Base-by-base conservation (phyloP, 441 rosid genomes). In the Syzygium malaccense region DNA sequence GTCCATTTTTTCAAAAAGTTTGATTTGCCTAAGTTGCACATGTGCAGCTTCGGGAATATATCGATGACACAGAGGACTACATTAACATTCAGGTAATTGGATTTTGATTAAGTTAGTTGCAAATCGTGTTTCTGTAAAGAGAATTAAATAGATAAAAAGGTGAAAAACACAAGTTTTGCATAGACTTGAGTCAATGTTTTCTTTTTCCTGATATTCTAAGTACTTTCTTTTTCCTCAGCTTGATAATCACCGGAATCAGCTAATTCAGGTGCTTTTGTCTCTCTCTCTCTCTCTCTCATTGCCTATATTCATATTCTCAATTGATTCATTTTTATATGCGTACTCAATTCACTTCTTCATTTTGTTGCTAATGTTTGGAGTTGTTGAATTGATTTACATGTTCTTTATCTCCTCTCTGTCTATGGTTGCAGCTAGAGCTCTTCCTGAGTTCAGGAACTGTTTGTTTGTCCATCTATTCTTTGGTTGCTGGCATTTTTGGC, bases 161-260 rank as follows among this genome's bases (percentile, higher is more conserved):
- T 14, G 14, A 19, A 68, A 68, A 33, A 20, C 14, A 33, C 23
- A 68, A 71, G 80, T 37, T 71, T 71, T 71, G 80, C 51, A 11
- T 20, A 7, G 80, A 41, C 49, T 71, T 49, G 23, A 71, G n/a
- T 71, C 83, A 37, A 2, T 37, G 83, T 71, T 71, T 13, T 41
- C 57, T 85, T 56, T 10, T 23, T 88, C 25, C 30, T 86, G 33
- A 30, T 11, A 86, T 28, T 85, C 55, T 3, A 60, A 66, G 55
- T 83, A 30, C 66, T 80, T 12, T 51, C 30, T 85, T 88, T 88
- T 89, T 90, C 86, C 83, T 71, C 97, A 98, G 99, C 97, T 98
- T 66, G 99, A 98, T 94, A 98, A 97, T 92, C 98, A 98, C 92
- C 97, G 99, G 54, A 98, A 98, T 92, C 99, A 98, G 94, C 94